Evolutionary conservation across 2,329 filamentous ascomycete genomes (phyloP).

Genomic region (Phoma sp.): DNA sequence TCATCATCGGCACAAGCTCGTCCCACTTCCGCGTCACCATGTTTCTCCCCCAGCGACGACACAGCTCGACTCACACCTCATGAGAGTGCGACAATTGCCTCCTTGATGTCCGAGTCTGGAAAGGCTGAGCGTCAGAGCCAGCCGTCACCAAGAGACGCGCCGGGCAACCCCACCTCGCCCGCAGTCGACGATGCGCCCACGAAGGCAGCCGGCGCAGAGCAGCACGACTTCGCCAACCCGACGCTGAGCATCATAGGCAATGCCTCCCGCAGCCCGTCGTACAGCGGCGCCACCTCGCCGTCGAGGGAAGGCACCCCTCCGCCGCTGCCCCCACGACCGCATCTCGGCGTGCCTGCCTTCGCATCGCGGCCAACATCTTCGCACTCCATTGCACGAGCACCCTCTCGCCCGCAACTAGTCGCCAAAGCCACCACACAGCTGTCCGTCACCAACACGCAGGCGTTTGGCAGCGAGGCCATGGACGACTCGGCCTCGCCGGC

Average conservation of each 20-base stretch:
- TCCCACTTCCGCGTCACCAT: slow-evolving; percentile 4
- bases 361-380: slow-evolving; percentile 49
- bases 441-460: slow-evolving; percentile 79
- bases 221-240: slow-evolving; percentile 44
- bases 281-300: slow-evolving; percentile 29
- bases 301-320: slow-evolving; percentile 59
- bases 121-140: slow-evolving; percentile 33
- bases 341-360: slow-evolving; percentile 39
- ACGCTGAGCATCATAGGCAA: slow-evolving; percentile 43
- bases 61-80: slow-evolving; percentile 18
- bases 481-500: slow-evolving; percentile 38
- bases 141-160: slow-evolving; percentile 23
- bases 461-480: slow-evolving; percentile 65
- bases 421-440: slow-evolving; percentile 84
- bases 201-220: slow-evolving; percentile 29
- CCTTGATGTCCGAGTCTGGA: slow-evolving; percentile 40
- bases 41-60: background rate
- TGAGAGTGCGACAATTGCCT: slow-evolving; percentile 24
- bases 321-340: slow-evolving; percentile 64
- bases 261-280: slow-evolving; percentile 35
- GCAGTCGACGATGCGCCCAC: slow-evolving; percentile 41
- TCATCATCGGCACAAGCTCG: slow-evolving; percentile 1
- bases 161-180: slow-evolving; percentile 46
- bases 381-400: slow-evolving; percentile 50
- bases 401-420: slow-evolving; percentile 51